Evolutionary conservation across 176 grass and related monocot genomes (phyloP), one percentile per base, ranked within the genome.

Genomic region (Stipa capillata): DNA sequence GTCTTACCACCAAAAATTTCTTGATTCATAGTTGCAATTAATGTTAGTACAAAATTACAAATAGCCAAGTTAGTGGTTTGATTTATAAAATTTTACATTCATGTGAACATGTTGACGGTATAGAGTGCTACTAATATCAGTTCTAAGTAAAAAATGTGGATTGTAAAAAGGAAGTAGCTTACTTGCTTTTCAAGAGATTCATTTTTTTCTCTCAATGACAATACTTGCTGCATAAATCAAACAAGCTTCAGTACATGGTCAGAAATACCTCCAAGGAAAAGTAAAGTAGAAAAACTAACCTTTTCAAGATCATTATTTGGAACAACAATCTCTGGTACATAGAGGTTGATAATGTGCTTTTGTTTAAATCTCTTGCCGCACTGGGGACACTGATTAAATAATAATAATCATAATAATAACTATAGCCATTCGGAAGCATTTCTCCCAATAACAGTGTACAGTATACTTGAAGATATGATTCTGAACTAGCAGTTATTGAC

Each of bases 261-360:
- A 85, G 44, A 87, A 65, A 74, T 61, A 78, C 21, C 57, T 45
- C 64, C 21, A 65, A 42, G 24, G n/a, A 51, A 79, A 34, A 57
- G 52, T 7, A 84, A 54, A 87, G 33, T 32, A 39, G 79, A 39
- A 59, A 55, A 74, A 45, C 71, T 43, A 83, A 93, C 95, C 90
- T 91, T 94, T 89, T 94, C 85, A 74, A 98, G 82, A 85, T 98
- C 92, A 85, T 94, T 87, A 78, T 87, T 94, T 69, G 90, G 83
- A 85, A 94, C 92, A 74, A 39, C 85, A 82, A 94, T 89, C 48
- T 83, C 80, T 67, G 96, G 96, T 79, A 72, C 92, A 87, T 91
- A 98, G 45, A 98, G 84, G 70, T 90, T 93, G 85, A 94, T 94
- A 57, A 98, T 98, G 45, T 85, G 18, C 73, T 85, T 90, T 60